Evolutionary conservation across 2,329 filamentous ascomycete genomes (phyloP), one percentile per base, ranked within the genome.

Genomic region (Colletotrichum caudatum): DNA sequence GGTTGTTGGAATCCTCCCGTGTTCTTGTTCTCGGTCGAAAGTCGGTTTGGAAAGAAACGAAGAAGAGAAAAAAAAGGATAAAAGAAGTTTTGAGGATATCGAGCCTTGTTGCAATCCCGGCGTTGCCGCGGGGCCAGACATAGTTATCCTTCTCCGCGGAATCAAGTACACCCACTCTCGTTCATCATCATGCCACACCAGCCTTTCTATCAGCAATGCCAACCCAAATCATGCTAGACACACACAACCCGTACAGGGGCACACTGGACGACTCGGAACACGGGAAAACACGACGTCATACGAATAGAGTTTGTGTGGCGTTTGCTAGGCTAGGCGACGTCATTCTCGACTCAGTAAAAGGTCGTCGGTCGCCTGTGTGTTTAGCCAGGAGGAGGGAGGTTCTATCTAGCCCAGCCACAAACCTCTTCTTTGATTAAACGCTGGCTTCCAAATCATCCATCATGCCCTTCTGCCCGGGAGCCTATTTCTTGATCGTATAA

Each of bases 251-350:
- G 9, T 62, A 57, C 68, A 67, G 57, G 58, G 57, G 44, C 63
- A 23, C 20, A 23, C 20, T 29, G 29, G 29, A 48, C 59, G 33
- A 20, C 35, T 50, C 26, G 65, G 56, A 50, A 60, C 33, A 39
- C 20, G 48, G 14, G 51, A 33, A 16, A 57, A 41, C 4, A 51
- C 14, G 41, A 53, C 69, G 65, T 64, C 51, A 69, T 64, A 64
- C 26, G 56, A 69, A 69, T 71, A 69, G 59, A 71, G 65, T 71
- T 71, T 69, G 26, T 46, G 59, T 64, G 69, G 69, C 69, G 65
- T 63, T 53, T 37, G 59, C 37, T 69, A 64, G 29, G 59, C 37
- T 69, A 64, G 29, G 46, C 65, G 65, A 71, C 69, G 69, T 69
- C 69, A 71, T 71, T 12, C 54, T 29, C 59, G 48, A 26, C 46